These are phyloP conservation scores for Ascochyta viciae-villosae DNA, from an alignment of 2,329 filamentous ascomycete species.

Conservation along the genomic window DNA sequence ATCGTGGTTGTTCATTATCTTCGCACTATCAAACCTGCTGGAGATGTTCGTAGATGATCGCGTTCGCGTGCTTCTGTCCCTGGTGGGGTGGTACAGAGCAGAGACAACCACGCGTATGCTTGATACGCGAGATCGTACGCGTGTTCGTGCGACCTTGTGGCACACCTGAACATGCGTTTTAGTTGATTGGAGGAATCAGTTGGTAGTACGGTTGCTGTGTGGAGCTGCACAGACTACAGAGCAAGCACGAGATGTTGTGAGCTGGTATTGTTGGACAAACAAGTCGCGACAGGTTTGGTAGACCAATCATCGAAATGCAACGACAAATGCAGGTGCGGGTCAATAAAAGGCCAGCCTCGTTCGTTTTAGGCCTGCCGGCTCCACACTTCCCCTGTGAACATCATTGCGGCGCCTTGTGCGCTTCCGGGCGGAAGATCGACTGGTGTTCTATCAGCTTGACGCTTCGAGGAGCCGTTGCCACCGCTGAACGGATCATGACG, in stretches of 20 bases:
- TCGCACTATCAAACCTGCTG: background rate
- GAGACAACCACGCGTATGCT: conserved; percentile 5
- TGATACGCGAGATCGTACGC: conserved; percentile 2
- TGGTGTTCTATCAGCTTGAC: background rate
- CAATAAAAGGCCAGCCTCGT: background rate
- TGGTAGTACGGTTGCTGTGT: too few relatives aligned
- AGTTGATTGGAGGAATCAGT: background rate
- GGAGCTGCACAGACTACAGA: too few relatives aligned
- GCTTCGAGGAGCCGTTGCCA: too few relatives aligned
- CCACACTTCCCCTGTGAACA: background rate
- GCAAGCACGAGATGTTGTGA: background rate
- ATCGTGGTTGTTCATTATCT: background rate
- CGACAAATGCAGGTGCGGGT: too few relatives aligned
- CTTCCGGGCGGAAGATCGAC: background rate
- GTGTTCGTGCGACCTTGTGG: conserved; percentile 2
- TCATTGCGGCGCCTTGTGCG: background rate
- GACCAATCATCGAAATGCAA: too few relatives aligned
- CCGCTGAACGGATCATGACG: background rate
- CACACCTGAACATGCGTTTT: background rate
- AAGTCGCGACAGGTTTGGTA: background rate
- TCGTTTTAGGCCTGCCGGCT: background rate
- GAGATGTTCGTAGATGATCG: background rate
- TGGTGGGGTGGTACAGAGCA: conserved; percentile 1
- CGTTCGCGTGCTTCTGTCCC: background rate
- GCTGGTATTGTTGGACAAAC: background rate